Percentiles rank a stretch among this genome's conserved stretches.
These are phyloP conservation scores for Rhododendron griersonianum DNA, from an alignment of 148 eudicot species.

Conservation along the genomic window DNA sequence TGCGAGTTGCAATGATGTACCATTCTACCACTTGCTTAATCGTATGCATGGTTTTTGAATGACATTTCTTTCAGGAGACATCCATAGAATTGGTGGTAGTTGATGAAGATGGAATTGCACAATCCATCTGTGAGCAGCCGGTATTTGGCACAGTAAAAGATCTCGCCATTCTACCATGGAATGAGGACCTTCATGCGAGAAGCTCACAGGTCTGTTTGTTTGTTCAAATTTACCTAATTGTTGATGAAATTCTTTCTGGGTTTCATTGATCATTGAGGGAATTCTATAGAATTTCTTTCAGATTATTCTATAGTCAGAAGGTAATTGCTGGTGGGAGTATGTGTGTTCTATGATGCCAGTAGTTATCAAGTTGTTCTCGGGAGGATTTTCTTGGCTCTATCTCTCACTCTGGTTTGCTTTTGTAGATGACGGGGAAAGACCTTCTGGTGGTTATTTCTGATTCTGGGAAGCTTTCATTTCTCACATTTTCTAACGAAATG, in stretches of 20 bases:
- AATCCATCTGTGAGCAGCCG: slow-evolving; percentile 89
- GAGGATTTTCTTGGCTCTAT: neutral
- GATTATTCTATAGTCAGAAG: neutral
- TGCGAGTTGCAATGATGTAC: neutral
- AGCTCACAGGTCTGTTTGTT: slow-evolving; percentile 47
- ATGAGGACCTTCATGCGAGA: slow-evolving; percentile 31
- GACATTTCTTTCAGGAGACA: slow-evolving; percentile 61
- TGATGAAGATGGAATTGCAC: slow-evolving; percentile 73
- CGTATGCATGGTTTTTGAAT: slow-evolving; percentile 4
- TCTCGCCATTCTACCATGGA: slow-evolving; percentile 74
- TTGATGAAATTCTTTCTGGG: neutral
- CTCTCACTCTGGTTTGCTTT: slow-evolving; percentile 10
- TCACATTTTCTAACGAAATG: slow-evolving; percentile 79
- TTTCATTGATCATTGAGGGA: neutral
- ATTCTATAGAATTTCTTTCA: neutral
- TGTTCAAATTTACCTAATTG: slow-evolving; percentile 4
- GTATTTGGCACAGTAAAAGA: slow-evolving; percentile 91
- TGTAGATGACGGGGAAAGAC: slow-evolving; percentile 64
- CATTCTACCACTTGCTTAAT: slow-evolving; percentile 1
- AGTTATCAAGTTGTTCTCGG: neutral
- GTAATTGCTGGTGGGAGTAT: neutral
- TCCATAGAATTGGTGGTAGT: slow-evolving; percentile 80
- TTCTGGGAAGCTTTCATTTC: slow-evolving; percentile 93
- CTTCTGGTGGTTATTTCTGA: slow-evolving; percentile 73
- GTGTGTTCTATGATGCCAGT: neutral